These are phyloP conservation scores for Cupressus sempervirens DNA, from an alignment of 75 land plant species.

Conservation along the genomic window DNA sequence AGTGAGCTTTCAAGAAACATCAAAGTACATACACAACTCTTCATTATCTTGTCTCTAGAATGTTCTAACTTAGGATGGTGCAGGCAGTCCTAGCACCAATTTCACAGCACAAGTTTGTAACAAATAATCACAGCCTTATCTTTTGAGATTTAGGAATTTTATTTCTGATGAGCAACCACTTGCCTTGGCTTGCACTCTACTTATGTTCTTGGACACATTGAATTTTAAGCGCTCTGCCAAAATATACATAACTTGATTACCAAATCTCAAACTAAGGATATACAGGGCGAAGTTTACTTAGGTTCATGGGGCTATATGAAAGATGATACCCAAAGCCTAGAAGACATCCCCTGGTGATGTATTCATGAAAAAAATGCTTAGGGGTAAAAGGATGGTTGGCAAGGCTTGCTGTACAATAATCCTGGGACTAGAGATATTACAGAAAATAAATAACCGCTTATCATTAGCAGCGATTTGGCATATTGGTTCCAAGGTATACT, in stretches of 20 bases:
- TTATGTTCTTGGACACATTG: neutral
- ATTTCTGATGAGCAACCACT: neutral
- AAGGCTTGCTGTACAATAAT: neutral
- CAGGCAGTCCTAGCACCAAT: neutral
- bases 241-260: neutral
- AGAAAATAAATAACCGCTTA: neutral
- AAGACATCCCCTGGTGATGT: neutral
- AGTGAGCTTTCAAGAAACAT: neutral
- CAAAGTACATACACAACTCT: neutral
- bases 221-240: neutral
- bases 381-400: neutral
- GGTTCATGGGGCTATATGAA: neutral
- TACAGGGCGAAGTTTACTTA: neutral
- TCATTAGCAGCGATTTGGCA: neutral
- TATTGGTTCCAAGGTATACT: neutral
- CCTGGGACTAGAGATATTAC: neutral
- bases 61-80: neutral
- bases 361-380: neutral
- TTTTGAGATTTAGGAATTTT: neutral
- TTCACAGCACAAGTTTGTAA: neutral
- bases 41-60: neutral
- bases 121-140: neutral
- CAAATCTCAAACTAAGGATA: conserved; percentile 2
- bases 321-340: neutral
- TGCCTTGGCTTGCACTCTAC: neutral